Conservation (phyloP, 2,329 filamentous ascomycete genomes). For the Aquanectria penicillioides region DNA sequence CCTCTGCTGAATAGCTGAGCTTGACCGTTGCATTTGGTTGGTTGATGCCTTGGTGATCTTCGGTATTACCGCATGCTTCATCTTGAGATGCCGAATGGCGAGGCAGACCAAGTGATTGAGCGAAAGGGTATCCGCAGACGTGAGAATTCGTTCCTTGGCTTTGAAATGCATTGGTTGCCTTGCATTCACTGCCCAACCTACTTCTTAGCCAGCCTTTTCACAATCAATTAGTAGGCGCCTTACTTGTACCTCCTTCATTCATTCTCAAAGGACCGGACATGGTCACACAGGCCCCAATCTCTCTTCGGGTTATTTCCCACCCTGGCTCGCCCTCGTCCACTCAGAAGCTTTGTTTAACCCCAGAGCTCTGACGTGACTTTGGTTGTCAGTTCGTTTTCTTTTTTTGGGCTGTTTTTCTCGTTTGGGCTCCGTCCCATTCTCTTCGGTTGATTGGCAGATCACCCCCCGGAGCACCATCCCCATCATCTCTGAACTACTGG, state of each 20-base stretch:
- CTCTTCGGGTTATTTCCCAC: conserved; percentile 24
- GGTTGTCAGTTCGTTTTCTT: conserved; percentile 24
- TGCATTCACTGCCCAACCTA: conserved; percentile 7
- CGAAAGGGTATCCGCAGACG: background rate
- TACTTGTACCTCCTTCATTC: background rate
- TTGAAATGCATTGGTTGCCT: conserved; percentile 13
- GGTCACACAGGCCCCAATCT: background rate
- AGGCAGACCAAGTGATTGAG: background rate
- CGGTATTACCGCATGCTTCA: conserved; percentile 10
- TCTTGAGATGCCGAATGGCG: background rate
- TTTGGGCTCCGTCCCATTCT: conserved; percentile 35
- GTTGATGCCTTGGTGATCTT: background rate
- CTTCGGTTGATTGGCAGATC: conserved; percentile 40
- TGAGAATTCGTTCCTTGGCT: conserved; percentile 1
- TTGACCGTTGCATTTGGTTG: background rate
- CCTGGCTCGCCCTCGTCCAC: conserved; percentile 11
- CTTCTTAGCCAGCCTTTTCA: background rate
- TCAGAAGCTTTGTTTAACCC: conserved; percentile 14
- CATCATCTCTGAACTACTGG: conserved; percentile 35
- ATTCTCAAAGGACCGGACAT: conserved; percentile 1
- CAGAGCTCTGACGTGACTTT: conserved; percentile 36
- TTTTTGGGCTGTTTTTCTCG: conserved; percentile 35
- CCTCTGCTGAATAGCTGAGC: too few relatives aligned
- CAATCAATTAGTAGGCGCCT: conserved; percentile 7
- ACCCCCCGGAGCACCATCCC: conserved; percentile 34